A percentile compares a stretch with the other conserved stretches of the same genome.
Conservation (phyloP, 306 rosid species). For the Prunus mira region DNA sequence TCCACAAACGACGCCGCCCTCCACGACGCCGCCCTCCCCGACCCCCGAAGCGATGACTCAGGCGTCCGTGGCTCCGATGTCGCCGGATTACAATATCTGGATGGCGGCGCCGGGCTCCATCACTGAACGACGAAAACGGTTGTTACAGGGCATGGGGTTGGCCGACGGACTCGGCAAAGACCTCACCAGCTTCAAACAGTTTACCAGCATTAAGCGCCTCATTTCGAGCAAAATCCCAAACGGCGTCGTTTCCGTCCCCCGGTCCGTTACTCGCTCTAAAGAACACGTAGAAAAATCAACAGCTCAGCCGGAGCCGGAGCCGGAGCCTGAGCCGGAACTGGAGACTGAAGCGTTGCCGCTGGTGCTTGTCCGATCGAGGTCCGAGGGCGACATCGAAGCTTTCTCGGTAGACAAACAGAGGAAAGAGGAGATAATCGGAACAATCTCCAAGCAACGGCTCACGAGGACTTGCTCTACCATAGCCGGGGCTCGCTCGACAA, state of each 20-base stretch:
- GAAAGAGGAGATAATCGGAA: slow-evolving; percentile 48
- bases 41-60: background rate
- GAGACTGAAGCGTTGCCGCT: slow-evolving; percentile 17
- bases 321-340: background rate
- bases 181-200: slow-evolving; percentile 18
- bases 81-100: slow-evolving; percentile 64
- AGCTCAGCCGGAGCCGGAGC: background rate
- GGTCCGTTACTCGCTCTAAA: background rate
- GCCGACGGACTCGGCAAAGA: slow-evolving; percentile 36
- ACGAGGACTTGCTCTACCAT: slow-evolving; percentile 46
- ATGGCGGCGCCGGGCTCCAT: slow-evolving; percentile 73
- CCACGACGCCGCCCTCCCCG: background rate
- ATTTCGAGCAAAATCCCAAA: slow-evolving; percentile 14
- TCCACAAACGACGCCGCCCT: background rate
- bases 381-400: slow-evolving; percentile 55
- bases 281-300: background rate
- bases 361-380: slow-evolving; percentile 59
- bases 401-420: slow-evolving; percentile 36
- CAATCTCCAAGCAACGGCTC: slow-evolving; percentile 57
- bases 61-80: background rate
- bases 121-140: slow-evolving; percentile 45
- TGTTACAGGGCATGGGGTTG: slow-evolving; percentile 71
- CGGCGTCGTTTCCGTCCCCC: background rate
- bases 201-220: slow-evolving; percentile 3
- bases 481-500: background rate